phyloP scores from a whole-genome alignment of 2,329 filamentous ascomycete species.

The Ceratocystiopsis brevicomis region DNA sequence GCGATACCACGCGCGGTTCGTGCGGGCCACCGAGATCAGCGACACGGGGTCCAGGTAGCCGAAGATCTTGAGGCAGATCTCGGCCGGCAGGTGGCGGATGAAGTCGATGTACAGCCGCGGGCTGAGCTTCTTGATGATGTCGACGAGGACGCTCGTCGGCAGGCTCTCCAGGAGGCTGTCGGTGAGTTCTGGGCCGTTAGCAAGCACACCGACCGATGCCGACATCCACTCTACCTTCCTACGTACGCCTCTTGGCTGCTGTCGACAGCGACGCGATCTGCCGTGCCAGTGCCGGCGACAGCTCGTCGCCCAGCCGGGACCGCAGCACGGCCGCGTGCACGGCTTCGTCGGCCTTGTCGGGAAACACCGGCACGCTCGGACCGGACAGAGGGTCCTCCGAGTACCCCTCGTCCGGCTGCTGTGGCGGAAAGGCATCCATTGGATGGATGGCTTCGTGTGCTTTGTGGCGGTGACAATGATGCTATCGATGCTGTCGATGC shows the following conservation, averaged over 20 bases:
- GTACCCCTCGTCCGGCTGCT: slow-evolving; percentile 67
- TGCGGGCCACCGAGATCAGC: slow-evolving; percentile 57
- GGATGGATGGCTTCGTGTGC: no score
- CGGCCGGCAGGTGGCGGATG: slow-evolving; percentile 63
- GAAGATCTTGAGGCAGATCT: slow-evolving; percentile 80
- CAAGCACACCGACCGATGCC: no score
- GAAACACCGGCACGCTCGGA: no score
- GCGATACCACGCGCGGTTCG: slow-evolving; percentile 66
- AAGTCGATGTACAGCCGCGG: slow-evolving; percentile 88
- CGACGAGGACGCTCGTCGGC: slow-evolving; percentile 59
- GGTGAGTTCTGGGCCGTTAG: slow-evolving; percentile 44
- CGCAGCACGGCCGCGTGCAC: slow-evolving; percentile 11
- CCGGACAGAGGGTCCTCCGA: slow-evolving; percentile 47
- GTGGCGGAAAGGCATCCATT: slow-evolving; percentile 13
- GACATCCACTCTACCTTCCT: no score
- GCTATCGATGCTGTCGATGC: no score
- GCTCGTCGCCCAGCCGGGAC: no score
- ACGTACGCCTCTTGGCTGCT: slow-evolving; percentile 5
- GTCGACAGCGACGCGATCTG: slow-evolving; percentile 30
- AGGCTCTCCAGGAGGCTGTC: slow-evolving; percentile 61
- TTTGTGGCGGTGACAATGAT: background rate
- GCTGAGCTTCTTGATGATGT: slow-evolving; percentile 62
- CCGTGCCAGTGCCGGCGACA: slow-evolving; percentile 26
- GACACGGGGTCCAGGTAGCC: slow-evolving; percentile 68
- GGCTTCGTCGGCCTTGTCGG: no score